Conservation (phyloP, 805 yeast genomes). For the Kodamaea hsintzibuensis region DNA sequence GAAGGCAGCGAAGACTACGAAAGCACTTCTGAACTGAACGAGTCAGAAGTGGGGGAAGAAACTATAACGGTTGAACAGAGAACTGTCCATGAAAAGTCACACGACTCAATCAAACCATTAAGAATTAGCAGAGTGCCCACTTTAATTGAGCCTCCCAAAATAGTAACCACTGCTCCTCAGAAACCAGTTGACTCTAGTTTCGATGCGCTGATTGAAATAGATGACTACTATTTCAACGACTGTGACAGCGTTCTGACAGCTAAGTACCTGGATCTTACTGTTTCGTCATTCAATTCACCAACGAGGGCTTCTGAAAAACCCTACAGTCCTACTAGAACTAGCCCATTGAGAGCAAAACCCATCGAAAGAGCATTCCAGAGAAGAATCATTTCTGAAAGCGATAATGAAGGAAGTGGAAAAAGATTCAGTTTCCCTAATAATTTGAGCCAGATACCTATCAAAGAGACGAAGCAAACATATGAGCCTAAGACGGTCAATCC, state of each 20-base stretch:
- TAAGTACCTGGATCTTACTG: constrained; percentile 13
- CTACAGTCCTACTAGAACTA: not conserved
- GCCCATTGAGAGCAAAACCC: not conserved
- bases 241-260: constrained; percentile 13
- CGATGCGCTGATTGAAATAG: constrained; percentile 9
- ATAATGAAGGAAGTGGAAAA: constrained; percentile 38
- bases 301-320: constrained; percentile 2
- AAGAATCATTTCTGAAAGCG: constrained; percentile 18
- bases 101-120: constrained; percentile 17
- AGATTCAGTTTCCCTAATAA: constrained; percentile 40
- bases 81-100: not conserved
- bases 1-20: not conserved
- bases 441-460: not conserved
- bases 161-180: not conserved
- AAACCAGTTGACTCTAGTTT: constrained; percentile 5
- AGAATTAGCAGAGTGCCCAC: constrained; percentile 13
- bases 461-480: not conserved
- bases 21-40: not conserved
- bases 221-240: constrained; percentile 13
- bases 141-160: constrained; percentile 3
- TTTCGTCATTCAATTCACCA: not conserved
- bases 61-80: not conserved
- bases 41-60: not conserved
- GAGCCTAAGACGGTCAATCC: not conserved
- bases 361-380: not conserved